These are phyloP conservation scores for Aulographum hederae DNA, from an alignment of 2,329 filamentous ascomycete species.

Conservation along the genomic window DNA sequence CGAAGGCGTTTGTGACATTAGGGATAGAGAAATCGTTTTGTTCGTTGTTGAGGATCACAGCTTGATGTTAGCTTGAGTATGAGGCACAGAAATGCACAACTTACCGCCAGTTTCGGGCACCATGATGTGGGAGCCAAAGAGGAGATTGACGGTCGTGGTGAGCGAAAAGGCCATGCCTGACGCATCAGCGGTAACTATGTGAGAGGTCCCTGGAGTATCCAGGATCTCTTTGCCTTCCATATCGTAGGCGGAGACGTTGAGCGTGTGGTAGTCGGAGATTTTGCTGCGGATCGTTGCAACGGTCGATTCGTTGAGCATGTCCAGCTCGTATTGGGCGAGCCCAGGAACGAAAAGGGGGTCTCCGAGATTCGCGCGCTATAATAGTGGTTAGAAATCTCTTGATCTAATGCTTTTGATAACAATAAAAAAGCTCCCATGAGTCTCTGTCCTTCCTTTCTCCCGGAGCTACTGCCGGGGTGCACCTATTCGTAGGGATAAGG, in stretches of 20 bases:
- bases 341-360: constrained; percentile 59
- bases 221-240: constrained; percentile 46
- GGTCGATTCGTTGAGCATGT: constrained; percentile 45
- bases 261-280: constrained; percentile 56
- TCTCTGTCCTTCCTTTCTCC: no score
- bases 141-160: constrained; percentile 74
- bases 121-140: constrained; percentile 66
- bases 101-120: constrained; percentile 71
- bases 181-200: constrained; percentile 53
- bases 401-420: no score
- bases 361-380: constrained; percentile 51
- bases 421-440: no score
- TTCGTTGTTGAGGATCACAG: neutral
- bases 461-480: no score
- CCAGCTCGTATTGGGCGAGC: constrained; percentile 42
- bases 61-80: neutral
- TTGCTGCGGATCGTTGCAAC: constrained; percentile 41
- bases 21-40: constrained; percentile 72
- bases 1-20: constrained; percentile 58
- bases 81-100: constrained; percentile 33
- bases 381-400: no score
- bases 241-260: constrained; percentile 57
- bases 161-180: constrained; percentile 60
- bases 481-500: no score
- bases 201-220: constrained; percentile 56